phyloP scores from a whole-genome alignment of 345 rosid species.

The Gossypioides kirkii region DNA sequence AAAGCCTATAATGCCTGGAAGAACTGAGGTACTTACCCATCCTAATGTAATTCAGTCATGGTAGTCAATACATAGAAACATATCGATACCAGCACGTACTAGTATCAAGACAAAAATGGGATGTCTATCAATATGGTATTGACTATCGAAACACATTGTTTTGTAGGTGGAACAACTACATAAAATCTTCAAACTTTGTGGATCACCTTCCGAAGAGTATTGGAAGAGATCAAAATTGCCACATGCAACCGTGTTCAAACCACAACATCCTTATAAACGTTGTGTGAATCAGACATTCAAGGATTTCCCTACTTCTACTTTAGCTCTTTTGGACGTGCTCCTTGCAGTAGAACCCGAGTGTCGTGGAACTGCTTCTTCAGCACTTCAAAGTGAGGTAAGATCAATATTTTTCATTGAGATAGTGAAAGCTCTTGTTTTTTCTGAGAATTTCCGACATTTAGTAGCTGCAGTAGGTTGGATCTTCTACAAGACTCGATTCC shows the following conservation, averaged over 20 bases:
- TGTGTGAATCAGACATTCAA: conserved; percentile 46
- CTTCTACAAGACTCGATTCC: too few species aligned
- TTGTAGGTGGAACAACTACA: conserved; percentile 56
- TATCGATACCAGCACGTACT: too few species aligned
- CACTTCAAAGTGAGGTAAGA: conserved; percentile 54
- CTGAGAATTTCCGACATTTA: too few species aligned
- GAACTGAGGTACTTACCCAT: conserved; percentile 47
- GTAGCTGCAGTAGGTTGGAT: too few species aligned
- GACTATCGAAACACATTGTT: too few species aligned
- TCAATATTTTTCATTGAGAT: neutral
- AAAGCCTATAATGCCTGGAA: conserved; percentile 66
- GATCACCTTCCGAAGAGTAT: conserved; percentile 67
- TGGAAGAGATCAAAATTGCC: conserved; percentile 58
- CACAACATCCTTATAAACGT: conserved; percentile 54
- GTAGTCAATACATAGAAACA: too few species aligned
- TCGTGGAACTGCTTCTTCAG: conserved; percentile 48
- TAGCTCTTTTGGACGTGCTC: conserved; percentile 44
- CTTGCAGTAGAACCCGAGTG: conserved; percentile 49
- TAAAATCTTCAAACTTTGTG: conserved; percentile 68
- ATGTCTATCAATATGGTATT: too few species aligned
- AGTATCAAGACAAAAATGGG: too few species aligned
- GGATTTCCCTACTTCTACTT: conserved; percentile 51
- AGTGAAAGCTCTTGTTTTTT: neutral
- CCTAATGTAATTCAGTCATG: too few species aligned
- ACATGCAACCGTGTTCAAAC: conserved; percentile 56